phyloP scores from a whole-genome alignment of 1,284 basidiomycete species.

The Lentinula novae-zelandiae region DNA sequence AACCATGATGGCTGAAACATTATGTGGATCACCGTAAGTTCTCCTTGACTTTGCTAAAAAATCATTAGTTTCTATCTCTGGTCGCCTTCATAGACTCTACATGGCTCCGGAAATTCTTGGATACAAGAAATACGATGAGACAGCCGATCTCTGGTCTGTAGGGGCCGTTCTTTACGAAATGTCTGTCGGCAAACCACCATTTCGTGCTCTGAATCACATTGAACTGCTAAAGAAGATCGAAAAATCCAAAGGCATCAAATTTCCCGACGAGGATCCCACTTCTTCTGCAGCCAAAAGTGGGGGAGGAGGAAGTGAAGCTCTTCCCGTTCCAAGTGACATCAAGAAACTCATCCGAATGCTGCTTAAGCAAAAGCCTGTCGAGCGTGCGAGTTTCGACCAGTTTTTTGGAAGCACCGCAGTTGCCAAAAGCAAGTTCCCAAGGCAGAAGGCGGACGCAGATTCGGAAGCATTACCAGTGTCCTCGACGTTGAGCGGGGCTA shows the following conservation, averaged over 20 bases:
- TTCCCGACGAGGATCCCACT: constrained; percentile 82
- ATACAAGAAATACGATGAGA: constrained; percentile 98
- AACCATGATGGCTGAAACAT: constrained; percentile 93
- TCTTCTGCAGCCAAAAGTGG: constrained; percentile 28
- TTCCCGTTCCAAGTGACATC: constrained; percentile 76
- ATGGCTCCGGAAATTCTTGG: constrained; percentile 99
- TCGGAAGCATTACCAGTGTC: neutral
- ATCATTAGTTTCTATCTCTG: neutral
- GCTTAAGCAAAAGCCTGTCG: constrained; percentile 80
- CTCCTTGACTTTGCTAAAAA: neutral
- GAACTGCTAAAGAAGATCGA: constrained; percentile 95
- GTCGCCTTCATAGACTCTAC: constrained; percentile 62
- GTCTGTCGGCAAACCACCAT: constrained; percentile 90
- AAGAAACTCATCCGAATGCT: constrained; percentile 85
- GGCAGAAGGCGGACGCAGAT: constrained; percentile 28
- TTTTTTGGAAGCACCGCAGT: constrained; percentile 87
- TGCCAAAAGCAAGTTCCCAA: constrained; percentile 75
- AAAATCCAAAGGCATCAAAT: constrained; percentile 79
- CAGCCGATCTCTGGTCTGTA: constrained; percentile 97
- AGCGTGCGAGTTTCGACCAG: constrained; percentile 88
- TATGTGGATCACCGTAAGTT: constrained; percentile 93
- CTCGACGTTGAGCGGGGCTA: constrained; percentile 19
- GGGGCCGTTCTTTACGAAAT: constrained; percentile 98
- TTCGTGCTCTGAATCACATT: constrained; percentile 94
- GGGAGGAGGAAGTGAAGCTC: constrained; percentile 40